Evolutionary conservation across 169 alveolate species (phyloP), one percentile per base, ranked within the genome.

Genomic region (Plasmodium malariae): DNA sequence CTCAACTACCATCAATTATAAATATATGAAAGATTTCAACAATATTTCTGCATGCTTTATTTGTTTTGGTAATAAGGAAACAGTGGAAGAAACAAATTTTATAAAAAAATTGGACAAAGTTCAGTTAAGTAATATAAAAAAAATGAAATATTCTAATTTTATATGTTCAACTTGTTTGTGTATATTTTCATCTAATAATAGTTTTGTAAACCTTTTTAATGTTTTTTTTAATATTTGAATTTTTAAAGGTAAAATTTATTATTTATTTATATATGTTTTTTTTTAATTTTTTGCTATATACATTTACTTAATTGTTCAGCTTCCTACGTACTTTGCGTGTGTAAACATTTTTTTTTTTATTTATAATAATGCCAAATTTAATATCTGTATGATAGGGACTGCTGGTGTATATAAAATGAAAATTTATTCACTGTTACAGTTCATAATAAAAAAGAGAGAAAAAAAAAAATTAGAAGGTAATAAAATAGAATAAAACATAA

Each of bases 41-140:
- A 76, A 30, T 28, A 37, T 17, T 2, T 32, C 67, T 4, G 21
- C 32, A 7, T 83, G 91, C 17, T 67, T 19, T 28, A 83, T 83
- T 37, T 83, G 91, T 60, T 51, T 45, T 9, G 91, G 91, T 4
- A 83, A 83, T 67, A 83, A 83, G 71, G 91, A 83, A 59, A 83
- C 70, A 49, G 5, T 30, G 36, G 91, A 83, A 65, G 74, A 83
- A 54, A 83, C 65, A 55, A 21, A 6, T 17, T 83, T 83, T 32
- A 83, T 83, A 67, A 67, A 51, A 67, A 83, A 68, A 60, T 21
- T 83, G 91, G 49, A 83, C 30, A 83, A 83, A 55, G 36, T 83
- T 67, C 91, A 83, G 37, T 51, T 55, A 32, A 17, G 34, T 49
- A 67, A 83, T 70, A 14, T 67, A 21, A 71, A 54, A 59, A 83